Conservation (phyloP, 2,329 filamentous ascomycete species). For the Xylariaceae sp. region DNA sequence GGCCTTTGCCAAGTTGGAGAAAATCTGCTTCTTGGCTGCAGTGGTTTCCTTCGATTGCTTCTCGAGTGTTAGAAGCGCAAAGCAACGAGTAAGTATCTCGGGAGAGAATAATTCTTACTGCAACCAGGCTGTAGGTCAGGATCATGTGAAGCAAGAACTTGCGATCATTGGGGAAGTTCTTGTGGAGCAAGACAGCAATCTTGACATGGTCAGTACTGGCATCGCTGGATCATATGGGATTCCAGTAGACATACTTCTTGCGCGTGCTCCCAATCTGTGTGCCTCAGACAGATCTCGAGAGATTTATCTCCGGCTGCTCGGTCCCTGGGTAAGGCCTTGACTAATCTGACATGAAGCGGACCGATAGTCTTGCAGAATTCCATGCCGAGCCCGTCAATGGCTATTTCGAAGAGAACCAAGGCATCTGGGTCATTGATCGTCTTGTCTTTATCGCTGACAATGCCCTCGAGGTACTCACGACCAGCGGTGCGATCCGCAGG, state of each 20-base stretch:
- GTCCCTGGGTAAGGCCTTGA: conserved; percentile 49
- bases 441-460: conserved; percentile 41
- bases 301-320: conserved; percentile 39
- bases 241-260: conserved; percentile 43
- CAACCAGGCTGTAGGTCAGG: conserved; percentile 47
- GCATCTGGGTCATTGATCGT: conserved; percentile 45
- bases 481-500: conserved; percentile 42
- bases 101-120: conserved; percentile 34
- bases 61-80: conserved; percentile 6
- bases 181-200: conserved; percentile 52
- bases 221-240: neutral
- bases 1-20: conserved; percentile 41
- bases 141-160: conserved; percentile 52
- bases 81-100: neutral
- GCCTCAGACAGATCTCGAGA: conserved; percentile 48
- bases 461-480: conserved; percentile 41
- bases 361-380: conserved; percentile 47
- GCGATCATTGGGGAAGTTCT: conserved; percentile 44
- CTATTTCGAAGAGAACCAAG: conserved; percentile 52
- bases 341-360: conserved; percentile 44
- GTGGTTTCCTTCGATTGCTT: conserved; percentile 31
- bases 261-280: conserved; percentile 52
- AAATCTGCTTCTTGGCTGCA: conserved; percentile 46
- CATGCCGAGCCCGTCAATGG: conserved; percentile 39
- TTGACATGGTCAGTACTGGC: conserved; percentile 25